Evolutionary conservation across 192 early-diverging fungal species (phyloP), one percentile per base, ranked within the genome.

Genomic region (Podila epicladia): DNA sequence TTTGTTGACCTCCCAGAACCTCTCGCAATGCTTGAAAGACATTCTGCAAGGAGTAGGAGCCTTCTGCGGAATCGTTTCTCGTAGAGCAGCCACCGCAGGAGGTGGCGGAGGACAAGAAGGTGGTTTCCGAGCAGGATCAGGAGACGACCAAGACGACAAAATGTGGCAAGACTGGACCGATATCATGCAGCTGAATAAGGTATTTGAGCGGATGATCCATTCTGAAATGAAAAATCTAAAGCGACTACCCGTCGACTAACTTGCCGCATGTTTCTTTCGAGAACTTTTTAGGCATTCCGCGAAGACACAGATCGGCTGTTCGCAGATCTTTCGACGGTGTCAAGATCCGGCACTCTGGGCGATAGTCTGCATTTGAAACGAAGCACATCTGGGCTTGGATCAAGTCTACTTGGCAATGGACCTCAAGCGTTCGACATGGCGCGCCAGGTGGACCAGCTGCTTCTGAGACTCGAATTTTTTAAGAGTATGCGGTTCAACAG

Each of bases 91-190:
- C 24, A 66, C 70, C 15, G 66, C 72, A 61, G 77, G 72, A 12
- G 53, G 53, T 49, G 77, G 77, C 11, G 53, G 53, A 26, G 71
- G 77, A 17, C 77, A 80, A 61, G 77, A 80, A 55, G 53, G 53
- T 58, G 71, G 77, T 13, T 80, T 80, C 49, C 65, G 58, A 38
- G 12, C 67, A 0, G 77, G 77, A 15, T 37, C 69, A 5, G 70
- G 67, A 59, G 62, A 69, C 13, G 62, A 73, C 5, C 66, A 61
- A 31, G 77, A 80, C 26, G 64, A 80, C 9, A 64, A 45, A 20
- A 64, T 80, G 71, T 73, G 71, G 71, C 53, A 80, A 55, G 77
- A 80, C 28, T 80, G 77, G 77, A 65, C 53, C 2, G 62, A 73
- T 8, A 67, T 80, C 5, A 67, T 49, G 17, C 65, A 53, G 7